Evolutionary conservation across 2,329 filamentous ascomycete species (phyloP), one percentile per base, ranked within the genome.

Genomic region (Sclerotiophoma versabilis): DNA sequence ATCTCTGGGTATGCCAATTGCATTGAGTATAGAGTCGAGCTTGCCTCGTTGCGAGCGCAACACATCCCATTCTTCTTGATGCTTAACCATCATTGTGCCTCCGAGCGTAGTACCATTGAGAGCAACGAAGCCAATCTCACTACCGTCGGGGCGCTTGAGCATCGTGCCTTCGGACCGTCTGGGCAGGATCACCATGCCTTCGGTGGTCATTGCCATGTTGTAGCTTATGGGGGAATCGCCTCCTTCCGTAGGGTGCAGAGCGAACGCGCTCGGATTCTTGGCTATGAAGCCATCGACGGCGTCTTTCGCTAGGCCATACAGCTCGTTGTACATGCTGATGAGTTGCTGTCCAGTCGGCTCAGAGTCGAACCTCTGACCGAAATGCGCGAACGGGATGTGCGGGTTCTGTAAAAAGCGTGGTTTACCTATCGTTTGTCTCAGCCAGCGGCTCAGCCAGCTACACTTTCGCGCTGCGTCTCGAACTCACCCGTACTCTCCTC

Each of bases 51-150:
- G 71, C 5, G 64, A 57, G 33, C 75, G 72, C 30, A 86, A 62
- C 29, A 73, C 58, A 55, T 84, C 75, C 81, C 81, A 86, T 63
- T 85, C 81, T 8, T 74, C 75, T 62, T 82, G 73, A 6, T 77
- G 72, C 67, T 85, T 86, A 17, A 86, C 83, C 83, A 86, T 83
- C 57, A 85, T 69, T 4, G 83, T 85, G 1, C 82, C 83, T 1
- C 78, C 83, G 3, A 86, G 73, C 15, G 84, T 75, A 0, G 84
- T 86, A 3, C 84, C 84, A 56, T 86, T 86, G 29, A 85, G 63
- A 8, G 79, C 79, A 14, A 85, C 75, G 33, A 77, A 74, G 5
- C 71, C 73, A 8, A 80, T 61, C 5, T 75, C 71, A 5, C 66
- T 69, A 6, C 71, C 75, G 27, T 73, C 60, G 14, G 77, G 73